Evolutionary conservation across 2,329 filamentous ascomycete genomes (phyloP), one percentile per base, ranked within the genome.

Genomic region (Sphaerulina musiva): DNA sequence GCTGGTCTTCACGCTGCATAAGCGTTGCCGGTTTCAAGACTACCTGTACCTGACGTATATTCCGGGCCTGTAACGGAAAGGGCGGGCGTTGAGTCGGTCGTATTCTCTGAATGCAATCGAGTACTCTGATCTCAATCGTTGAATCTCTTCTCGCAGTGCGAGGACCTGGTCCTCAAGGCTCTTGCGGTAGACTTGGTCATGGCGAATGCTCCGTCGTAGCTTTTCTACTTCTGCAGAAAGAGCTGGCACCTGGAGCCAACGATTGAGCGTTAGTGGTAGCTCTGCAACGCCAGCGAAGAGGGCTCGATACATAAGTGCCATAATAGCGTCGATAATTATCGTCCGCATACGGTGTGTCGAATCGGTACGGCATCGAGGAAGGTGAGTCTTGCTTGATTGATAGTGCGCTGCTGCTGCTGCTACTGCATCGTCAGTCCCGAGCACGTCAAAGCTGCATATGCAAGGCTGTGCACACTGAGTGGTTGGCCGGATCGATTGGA

Each of bases 311-410:
- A 40, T 63, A 58, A 10, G 49, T 56, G 51, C 57, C 58, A 51
- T 62, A 62, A 34, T 48, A 54, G 11, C 58, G 48, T n/a, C 51
- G 54, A 36, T 38, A 52, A 9, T 55, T 20, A 4, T 20, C 32
- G 44, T 62, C 51, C 36, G 57, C 36, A 40, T 32, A 41, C 11
- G 29, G 39, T 40, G 46, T 36, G 17, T 23, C 41, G 29, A 44
- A 41, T 47, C 26, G 45, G 41, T 52, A 26, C 39, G 53, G 31
- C 43, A 45, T 51, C 41, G 41, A 43, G 41, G 41, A 26, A 11
- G 41, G 31, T 23, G 41, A 17, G 11, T 23, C 20, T 20, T 20
- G 20, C 20, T 20, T 2, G 20, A 20, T 20, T 20, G 20, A 20
- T 20, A 20, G 20, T 20, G 20, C 3, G 20, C 20, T 20, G 20